Percentiles rank a stretch among this genome's conserved stretches.
These are phyloP conservation scores for Blastobotrys chiropterorum DNA, from an alignment of 805 yeast species.

Conservation along the genomic window DNA sequence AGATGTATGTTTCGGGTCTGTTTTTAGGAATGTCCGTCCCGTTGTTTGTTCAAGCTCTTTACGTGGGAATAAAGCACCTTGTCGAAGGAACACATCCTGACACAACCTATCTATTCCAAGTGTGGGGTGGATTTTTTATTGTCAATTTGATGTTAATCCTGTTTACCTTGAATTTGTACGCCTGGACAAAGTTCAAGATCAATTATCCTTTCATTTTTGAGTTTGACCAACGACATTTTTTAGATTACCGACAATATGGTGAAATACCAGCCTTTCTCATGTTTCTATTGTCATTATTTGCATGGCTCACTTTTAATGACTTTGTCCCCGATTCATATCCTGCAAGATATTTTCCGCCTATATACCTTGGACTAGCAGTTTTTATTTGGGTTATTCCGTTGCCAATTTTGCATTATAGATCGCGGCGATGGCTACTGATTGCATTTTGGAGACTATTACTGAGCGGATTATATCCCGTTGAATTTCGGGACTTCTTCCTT, in stretches of 20 bases:
- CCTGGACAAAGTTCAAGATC: slow-evolving; percentile 70
- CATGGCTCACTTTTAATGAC: slow-evolving; percentile 70
- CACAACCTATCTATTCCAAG: slow-evolving; percentile 60
- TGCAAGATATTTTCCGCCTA: slow-evolving; percentile 74
- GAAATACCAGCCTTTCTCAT: slow-evolving; percentile 57
- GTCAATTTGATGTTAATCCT: slow-evolving; percentile 53
- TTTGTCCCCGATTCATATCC: slow-evolving; percentile 57
- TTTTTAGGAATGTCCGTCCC: slow-evolving; percentile 68
- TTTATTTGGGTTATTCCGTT: slow-evolving; percentile 56
- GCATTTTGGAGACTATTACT: slow-evolving; percentile 66
- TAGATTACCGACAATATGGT: slow-evolving; percentile 61
- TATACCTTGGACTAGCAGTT: slow-evolving; percentile 53
- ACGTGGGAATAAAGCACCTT: slow-evolving; percentile 42
- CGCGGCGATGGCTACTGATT: slow-evolving; percentile 72
- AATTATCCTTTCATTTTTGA: slow-evolving; percentile 92
- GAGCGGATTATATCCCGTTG: slow-evolving; percentile 91
- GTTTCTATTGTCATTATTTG: slow-evolving; percentile 51
- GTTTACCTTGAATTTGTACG: slow-evolving; percentile 61
- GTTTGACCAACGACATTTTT: slow-evolving; percentile 60
- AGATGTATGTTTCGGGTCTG: slow-evolving; percentile 57
- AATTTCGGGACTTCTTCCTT: slow-evolving; percentile 85
- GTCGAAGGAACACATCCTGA: slow-evolving; percentile 42
- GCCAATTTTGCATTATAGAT: slow-evolving; percentile 45
- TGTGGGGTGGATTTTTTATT: slow-evolving; percentile 89
- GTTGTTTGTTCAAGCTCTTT: slow-evolving; percentile 53